Conservation (phyloP, 208 protist species). For the Leishmania major region DNA sequence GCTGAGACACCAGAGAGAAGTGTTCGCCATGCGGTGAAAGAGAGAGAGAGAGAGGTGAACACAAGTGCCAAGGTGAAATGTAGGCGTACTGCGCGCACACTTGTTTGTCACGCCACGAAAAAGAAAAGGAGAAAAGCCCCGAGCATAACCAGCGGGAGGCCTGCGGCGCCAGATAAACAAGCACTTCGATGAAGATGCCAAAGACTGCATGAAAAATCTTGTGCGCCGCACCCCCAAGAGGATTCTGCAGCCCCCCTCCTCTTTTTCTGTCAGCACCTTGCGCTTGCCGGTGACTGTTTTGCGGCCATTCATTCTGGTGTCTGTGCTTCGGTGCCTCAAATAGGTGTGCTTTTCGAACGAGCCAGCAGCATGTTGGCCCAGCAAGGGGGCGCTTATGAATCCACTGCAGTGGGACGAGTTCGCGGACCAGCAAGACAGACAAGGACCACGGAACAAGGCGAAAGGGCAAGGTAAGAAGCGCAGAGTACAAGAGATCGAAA, state of each 20-base stretch:
- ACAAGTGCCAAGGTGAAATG: background rate
- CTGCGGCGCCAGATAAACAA: background rate
- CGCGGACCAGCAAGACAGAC: background rate
- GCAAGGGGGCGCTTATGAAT: background rate
- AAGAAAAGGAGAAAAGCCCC: background rate
- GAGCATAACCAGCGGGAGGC: background rate
- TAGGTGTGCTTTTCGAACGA: background rate
- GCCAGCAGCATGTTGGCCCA: background rate
- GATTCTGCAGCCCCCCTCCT: background rate
- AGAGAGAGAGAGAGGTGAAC: background rate
- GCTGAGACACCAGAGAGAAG: background rate
- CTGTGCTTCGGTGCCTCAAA: background rate
- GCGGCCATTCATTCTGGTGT: background rate
- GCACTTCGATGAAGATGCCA: background rate
- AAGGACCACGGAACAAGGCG: background rate
- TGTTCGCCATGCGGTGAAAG: background rate
- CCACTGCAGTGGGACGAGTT: background rate
- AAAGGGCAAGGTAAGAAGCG: background rate
- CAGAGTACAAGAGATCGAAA: background rate
- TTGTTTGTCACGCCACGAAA: background rate
- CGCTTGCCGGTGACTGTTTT: background rate
- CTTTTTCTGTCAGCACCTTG: background rate
- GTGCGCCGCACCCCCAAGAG: background rate
- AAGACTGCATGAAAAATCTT: background rate
- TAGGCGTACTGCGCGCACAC: background rate